Conservation (phyloP, 176 grass and related monocot genomes). For the Zoysia japonica region DNA sequence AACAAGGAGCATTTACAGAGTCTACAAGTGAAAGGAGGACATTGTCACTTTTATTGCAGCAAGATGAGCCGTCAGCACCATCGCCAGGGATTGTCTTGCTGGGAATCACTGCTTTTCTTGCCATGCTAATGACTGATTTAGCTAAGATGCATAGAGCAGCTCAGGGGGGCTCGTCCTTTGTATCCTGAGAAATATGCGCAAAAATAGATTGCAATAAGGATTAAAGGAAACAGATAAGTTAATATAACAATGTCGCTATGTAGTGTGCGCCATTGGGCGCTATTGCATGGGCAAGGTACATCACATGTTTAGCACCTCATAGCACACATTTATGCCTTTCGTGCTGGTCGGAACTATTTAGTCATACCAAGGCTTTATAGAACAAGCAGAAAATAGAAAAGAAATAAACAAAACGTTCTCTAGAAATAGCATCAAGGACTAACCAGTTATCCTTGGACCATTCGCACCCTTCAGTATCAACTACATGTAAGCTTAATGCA, state of each 20-base stretch:
- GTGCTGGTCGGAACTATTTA: background rate
- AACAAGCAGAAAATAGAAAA: conserved; percentile 6
- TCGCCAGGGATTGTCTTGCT: background rate
- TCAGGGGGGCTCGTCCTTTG: conserved; percentile 60
- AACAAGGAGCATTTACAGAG: conserved; percentile 24
- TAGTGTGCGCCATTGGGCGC: background rate
- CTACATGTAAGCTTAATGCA: conserved; percentile 80
- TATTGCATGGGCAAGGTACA: background rate
- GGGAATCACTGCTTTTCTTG: conserved; percentile 1
- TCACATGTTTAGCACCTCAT: background rate
- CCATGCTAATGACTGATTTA: background rate
- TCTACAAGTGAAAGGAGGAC: background rate
- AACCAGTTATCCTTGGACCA: conserved; percentile 94
- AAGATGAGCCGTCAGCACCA: background rate
- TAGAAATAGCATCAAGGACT: conserved; percentile 36
- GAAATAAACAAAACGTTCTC: conserved; percentile 8
- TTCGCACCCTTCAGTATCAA: conserved; percentile 78
- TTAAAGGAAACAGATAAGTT: background rate
- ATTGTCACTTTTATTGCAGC: background rate
- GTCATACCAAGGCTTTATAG: conserved; percentile 3
- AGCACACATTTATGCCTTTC: too few relatives aligned
- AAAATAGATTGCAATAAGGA: background rate
- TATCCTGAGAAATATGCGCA: conserved; percentile 59
- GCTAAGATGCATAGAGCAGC: conserved; percentile 61
- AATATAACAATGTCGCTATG: background rate